Evolutionary conservation across 352 stramenopile genomes (phyloP), one percentile per base, ranked within the genome.

Genomic region (Globisporangium rhizosaccharum): DNA sequence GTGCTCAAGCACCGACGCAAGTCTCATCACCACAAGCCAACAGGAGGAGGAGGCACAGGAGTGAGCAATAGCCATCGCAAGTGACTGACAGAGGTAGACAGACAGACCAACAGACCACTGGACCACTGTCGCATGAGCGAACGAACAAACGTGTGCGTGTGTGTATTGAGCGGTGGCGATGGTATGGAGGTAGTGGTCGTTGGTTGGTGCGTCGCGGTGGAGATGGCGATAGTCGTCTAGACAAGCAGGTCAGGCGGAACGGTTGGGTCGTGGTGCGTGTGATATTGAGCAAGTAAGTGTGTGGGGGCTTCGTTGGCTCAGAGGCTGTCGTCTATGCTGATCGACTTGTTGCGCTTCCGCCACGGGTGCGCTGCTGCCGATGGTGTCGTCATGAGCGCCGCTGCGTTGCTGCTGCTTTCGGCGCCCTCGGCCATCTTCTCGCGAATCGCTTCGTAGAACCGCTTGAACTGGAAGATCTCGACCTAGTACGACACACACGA

Each of bases 401-500:
- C 28, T 18, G 18, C 42, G 20, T n/a, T 37, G 51, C 20, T 20
- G 37, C 15, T 52, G 53, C 33, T 59, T n/a, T 84, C 71, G 45
- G 80, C 72, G 41, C 71, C 70, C 63, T 84, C 72, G 8, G 77
- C 76, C 33, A 94, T 73, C 28, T 81, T 73, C 14, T 71, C 69
- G 39, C 81, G 83, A 18, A 94, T 79, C 39, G 88, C 79, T 61
- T 94, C 77, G 63, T 92, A 94, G 56, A 92, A 94, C 48, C 85
- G 79, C 63, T 94, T 92, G 65, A 94, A 94, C 61, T 88, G 71
- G 57, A 94, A 94, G 52, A 92, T 91, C 62, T 94, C 85, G 14
- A 92, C 65, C 82, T 94, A 59, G 53, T 44, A 49, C 53, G 56
- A 18, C 33, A 9, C 2, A 48, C 23, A 42, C 15, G 18, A n/a